A percentile compares a stretch with the other conserved stretches of the same genome.
phyloP scores from a whole-genome alignment of 148 eudicot species.

The Rhododendron henanense region DNA sequence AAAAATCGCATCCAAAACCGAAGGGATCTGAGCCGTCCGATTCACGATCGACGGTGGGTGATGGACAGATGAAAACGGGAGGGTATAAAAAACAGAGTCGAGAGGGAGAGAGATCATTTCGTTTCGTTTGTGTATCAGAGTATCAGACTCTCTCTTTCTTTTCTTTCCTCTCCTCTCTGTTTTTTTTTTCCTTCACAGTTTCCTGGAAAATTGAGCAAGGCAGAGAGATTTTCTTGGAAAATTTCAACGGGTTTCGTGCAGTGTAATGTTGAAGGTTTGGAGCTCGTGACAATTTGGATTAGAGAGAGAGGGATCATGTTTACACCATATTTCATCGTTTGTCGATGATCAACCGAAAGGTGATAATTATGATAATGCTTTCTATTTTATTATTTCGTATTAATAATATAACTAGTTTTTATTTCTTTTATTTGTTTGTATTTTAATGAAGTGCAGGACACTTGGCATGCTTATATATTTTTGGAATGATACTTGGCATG shows the following conservation, averaged over 20 bases:
- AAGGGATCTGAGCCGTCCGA: constrained; percentile 23
- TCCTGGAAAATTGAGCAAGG: constrained; percentile 1
- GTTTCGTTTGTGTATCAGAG: too few relatives aligned
- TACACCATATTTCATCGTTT: too few relatives aligned
- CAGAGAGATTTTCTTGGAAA: constrained; percentile 4
- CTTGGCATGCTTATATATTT: too few relatives aligned
- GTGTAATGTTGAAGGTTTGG: constrained; percentile 24
- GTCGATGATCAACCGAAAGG: too few relatives aligned
- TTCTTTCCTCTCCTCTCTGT: background rate
- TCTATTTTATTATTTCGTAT: too few relatives aligned
- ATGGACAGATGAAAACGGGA: constrained; percentile 33
- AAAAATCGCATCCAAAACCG: constrained; percentile 3
- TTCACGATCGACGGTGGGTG: constrained; percentile 19
- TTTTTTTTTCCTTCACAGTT: background rate
- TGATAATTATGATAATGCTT: too few relatives aligned
- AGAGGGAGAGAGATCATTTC: constrained; percentile 31
- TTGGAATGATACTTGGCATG: too few relatives aligned
- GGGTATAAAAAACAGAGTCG: constrained; percentile 37
- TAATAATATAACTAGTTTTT: too few relatives aligned
- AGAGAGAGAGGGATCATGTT: too few relatives aligned
- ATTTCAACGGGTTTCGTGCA: background rate
- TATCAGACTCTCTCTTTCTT: background rate
- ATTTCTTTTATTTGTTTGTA: too few relatives aligned
- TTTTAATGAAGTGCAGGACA: too few relatives aligned
- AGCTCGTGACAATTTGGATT: background rate